phyloP scores from a whole-genome alignment of 257 asterid species.

The Osmanthus fragrans region DNA sequence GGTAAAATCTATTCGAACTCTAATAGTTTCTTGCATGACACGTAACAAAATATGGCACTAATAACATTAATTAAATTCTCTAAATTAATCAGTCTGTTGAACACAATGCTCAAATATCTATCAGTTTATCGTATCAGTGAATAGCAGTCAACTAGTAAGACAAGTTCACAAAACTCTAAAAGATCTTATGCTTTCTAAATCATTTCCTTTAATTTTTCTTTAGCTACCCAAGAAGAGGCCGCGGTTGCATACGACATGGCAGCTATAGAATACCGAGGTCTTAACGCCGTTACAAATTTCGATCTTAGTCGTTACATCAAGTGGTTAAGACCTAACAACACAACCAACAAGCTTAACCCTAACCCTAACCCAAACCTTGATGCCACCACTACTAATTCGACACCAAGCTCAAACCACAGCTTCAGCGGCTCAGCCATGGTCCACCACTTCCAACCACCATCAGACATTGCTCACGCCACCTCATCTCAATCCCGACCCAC shows the following conservation, averaged over 20 bases:
- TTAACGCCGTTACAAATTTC: constrained; percentile 79
- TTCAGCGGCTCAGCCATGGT: constrained; percentile 21
- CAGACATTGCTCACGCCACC: constrained; percentile 4
- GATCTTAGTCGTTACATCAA: constrained; percentile 85
- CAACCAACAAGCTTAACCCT: constrained; percentile 4
- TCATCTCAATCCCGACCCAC: constrained; percentile 39
- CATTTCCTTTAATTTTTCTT: constrained; percentile 15
- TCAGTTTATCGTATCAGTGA: too few species aligned
- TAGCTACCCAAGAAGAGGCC: constrained; percentile 89
- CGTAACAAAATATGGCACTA: neutral
- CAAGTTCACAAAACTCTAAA: too few species aligned
- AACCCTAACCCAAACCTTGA: neutral
- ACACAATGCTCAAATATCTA: too few species aligned
- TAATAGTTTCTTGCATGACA: neutral
- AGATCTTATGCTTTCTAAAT: neutral
- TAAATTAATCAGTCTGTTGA: too few species aligned
- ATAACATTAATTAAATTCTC: neutral
- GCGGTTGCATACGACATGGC: constrained; percentile 91
- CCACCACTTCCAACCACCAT: constrained; percentile 26
- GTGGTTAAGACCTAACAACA: constrained; percentile 63
- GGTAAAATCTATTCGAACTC: constrained; percentile 36
- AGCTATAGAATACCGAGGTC: constrained; percentile 81
- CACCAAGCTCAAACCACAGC: constrained; percentile 25
- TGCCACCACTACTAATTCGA: neutral
- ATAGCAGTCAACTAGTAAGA: too few species aligned